Base-by-base conservation (phyloP, 495 filamentous ascomycete genomes). In the Neurospora sp. region DNA sequence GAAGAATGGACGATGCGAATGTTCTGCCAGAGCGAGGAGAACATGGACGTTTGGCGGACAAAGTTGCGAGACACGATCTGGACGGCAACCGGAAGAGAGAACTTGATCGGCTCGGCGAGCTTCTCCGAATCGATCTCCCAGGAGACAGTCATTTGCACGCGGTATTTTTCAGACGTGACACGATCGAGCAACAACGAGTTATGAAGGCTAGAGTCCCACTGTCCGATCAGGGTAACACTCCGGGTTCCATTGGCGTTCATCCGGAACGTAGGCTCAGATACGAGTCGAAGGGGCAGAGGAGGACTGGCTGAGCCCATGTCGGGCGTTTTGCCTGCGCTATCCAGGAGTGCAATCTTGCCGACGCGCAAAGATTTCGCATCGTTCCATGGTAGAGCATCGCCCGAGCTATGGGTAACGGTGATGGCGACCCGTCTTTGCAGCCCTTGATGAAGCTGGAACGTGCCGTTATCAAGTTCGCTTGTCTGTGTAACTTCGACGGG, bases 151-250 rank as follows among this genome's bases (percentile, higher is more conserved):
- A 97, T 90, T 80, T 97, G 94, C 7, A 99, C 92, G 41, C 91
- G 91, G 78, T 97, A 96, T 77, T 93, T 94, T 70, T 97, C 94
- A 12, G 93, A 88, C 18, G 96, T 98, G 12, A 92, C 90, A 22
- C 94, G 89, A 78, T 98, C 94, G 11, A 99, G 89, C 11, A 98
- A 85, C 31, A 96, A 86, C 20, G 96, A 99, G 72, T 88, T 89
- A 78, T 99, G 96, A 73, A 95, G 86, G 77, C 93, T 95, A 0
- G 96, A 98, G 79, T 98, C 96, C 96, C 96, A 99, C 78, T 98
- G 96, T 10, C 92, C 94, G 11, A 91, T 82, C 27, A 98, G 84
- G 2, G 91, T 94, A 69, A 97, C 88, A 78, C 92, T 91, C n/a
- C 91, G 92, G 2, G 95, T 98, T 39, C 96, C 96, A 78, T 98